Conservation (phyloP, 768 basidiomycete genomes). For the Hygrocybe coccinea region DNA sequence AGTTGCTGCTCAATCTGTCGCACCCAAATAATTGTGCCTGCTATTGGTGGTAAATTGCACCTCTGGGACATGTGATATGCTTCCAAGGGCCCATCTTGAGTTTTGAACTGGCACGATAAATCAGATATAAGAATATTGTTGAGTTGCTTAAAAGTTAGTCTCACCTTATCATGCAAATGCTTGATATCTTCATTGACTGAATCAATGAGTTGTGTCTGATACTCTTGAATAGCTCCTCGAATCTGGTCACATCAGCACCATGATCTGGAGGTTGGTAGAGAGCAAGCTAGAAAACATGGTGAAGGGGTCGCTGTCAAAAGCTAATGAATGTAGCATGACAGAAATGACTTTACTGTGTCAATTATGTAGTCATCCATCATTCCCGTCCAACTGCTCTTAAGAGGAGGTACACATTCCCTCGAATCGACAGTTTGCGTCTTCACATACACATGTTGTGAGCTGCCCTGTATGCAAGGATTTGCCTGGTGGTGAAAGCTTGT, state of each 20-base stretch:
- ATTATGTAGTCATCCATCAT: too few relatives aligned
- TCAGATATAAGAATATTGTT: background rate
- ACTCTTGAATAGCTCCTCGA: slow-evolving; percentile 97
- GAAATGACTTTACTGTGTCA: too few relatives aligned
- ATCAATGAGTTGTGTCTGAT: slow-evolving; percentile 97
- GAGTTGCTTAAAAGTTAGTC: background rate
- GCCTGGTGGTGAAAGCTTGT: too few relatives aligned
- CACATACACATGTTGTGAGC: too few relatives aligned
- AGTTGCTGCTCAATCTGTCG: slow-evolving; percentile 96
- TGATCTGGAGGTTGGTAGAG: slow-evolving; percentile 36
- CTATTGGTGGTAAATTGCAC: slow-evolving; percentile 95
- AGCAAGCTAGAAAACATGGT: slow-evolving; percentile 41
- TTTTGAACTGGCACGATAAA: slow-evolving; percentile 69
- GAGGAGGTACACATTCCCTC: too few relatives aligned
- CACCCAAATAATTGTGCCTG: slow-evolving; percentile 97
- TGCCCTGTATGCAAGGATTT: too few relatives aligned
- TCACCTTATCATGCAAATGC: slow-evolving; percentile 84
- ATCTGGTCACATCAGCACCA: slow-evolving; percentile 67
- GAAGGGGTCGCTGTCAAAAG: slow-evolving; percentile 31
- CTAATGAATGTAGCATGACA: background rate
- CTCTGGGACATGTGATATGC: slow-evolving; percentile 98
- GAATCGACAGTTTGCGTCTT: too few relatives aligned
- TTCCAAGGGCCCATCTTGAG: slow-evolving; percentile 91
- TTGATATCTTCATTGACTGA: slow-evolving; percentile 99
- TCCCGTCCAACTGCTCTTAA: too few relatives aligned